A percentile compares a stretch with the other conserved stretches of the same genome.
Evolutionary conservation across 495 filamentous ascomycete species (phyloP).

Genomic region (Xylaria acuta): DNA sequence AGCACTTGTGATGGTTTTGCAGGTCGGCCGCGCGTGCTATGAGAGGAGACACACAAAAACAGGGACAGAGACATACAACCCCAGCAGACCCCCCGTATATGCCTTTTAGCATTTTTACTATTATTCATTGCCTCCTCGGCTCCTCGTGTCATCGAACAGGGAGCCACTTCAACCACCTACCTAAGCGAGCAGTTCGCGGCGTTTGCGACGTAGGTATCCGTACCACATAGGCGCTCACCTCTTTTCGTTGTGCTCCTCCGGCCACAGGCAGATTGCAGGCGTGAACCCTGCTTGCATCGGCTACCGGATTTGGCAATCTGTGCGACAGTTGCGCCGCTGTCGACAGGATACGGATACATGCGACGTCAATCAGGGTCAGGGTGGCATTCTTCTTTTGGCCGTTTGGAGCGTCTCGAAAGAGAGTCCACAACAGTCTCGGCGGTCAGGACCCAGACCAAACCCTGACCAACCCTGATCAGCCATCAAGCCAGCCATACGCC

Average conservation of each 20-base stretch:
- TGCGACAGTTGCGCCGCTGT: constrained; percentile 28
- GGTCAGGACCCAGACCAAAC: constrained; percentile 33
- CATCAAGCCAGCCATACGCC: constrained; percentile 30
- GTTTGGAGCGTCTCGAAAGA: constrained; percentile 52
- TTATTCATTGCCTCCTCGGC: not conserved
- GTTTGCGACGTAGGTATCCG: constrained; percentile 17
- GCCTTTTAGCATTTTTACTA: constrained; percentile 1
- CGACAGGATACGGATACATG: constrained; percentile 43
- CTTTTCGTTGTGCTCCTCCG: constrained; percentile 17
- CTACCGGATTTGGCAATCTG: constrained; percentile 24
- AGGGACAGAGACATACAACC: not conserved
- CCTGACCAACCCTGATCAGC: constrained; percentile 27
- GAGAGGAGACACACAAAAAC: not conserved
- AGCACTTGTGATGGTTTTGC: not conserved
- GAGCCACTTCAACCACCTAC: not conserved
- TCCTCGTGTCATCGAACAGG: not conserved
- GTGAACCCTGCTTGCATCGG: constrained; percentile 25
- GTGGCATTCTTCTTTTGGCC: constrained; percentile 26
- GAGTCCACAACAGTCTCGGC: constrained; percentile 34
- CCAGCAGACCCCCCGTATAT: not conserved
- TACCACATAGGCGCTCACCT: constrained; percentile 21
- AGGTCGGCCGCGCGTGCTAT: not conserved
- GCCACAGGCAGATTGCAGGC: constrained; percentile 18
- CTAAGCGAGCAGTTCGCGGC: constrained; percentile 26
- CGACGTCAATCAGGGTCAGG: constrained; percentile 55